These are phyloP conservation scores for Apophysomyces ossiformis DNA, from an alignment of 371 early-diverging fungal genomes.

Conservation along the genomic window DNA sequence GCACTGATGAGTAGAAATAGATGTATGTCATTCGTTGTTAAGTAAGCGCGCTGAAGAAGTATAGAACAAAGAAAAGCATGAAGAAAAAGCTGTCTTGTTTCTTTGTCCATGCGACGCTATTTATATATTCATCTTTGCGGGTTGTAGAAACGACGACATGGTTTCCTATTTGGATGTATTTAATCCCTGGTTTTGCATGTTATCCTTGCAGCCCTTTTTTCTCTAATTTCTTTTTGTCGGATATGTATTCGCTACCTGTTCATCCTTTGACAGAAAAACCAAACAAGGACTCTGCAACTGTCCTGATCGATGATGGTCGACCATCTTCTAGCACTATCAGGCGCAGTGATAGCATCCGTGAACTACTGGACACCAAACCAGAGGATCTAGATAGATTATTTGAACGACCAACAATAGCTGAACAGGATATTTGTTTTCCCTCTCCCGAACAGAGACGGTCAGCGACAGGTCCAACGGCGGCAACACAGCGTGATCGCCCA, in stretches of 20 bases:
- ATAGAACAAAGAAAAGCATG: too few relatives aligned
- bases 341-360: background rate
- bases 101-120: too few relatives aligned
- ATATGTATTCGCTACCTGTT: background rate
- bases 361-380: slow-evolving; percentile 19
- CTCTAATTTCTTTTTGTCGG: background rate
- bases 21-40: too few relatives aligned
- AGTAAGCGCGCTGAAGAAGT: too few relatives aligned
- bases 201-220: slow-evolving; percentile 4
- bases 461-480: background rate
- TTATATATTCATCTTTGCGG: background rate
- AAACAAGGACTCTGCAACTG: slow-evolving; percentile 4
- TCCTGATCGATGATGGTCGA: slow-evolving; percentile 6
- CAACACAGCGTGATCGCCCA: slow-evolving; percentile 11
- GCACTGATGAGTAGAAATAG: background rate
- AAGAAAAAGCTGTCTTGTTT: too few relatives aligned
- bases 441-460: slow-evolving; percentile 15
- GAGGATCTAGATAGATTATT: slow-evolving; percentile 28
- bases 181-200: slow-evolving; percentile 3
- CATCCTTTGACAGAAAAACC: slow-evolving; percentile 3
- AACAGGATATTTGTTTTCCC: slow-evolving; percentile 32
- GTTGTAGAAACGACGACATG: slow-evolving; percentile 3
- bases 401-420: slow-evolving; percentile 21
- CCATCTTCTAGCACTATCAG: background rate
- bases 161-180: background rate